Evolutionary conservation across 441 rosid genomes (phyloP).

Genomic region (Metrosideros polymorpha): DNA sequence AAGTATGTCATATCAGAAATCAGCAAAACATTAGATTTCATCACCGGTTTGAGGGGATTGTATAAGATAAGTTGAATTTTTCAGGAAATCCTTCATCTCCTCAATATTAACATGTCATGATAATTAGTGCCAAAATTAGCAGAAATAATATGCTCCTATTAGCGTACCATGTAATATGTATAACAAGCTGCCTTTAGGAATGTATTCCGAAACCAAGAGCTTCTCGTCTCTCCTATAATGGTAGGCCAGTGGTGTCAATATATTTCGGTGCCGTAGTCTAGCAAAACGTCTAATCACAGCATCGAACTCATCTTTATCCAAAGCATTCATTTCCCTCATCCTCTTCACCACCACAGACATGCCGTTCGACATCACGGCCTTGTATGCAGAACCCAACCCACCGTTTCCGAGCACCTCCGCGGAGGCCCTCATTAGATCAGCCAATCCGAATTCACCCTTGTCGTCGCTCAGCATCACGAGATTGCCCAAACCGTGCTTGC

Average conservation of each 20-base stretch:
- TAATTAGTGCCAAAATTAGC: no score
- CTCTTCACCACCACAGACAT: conserved; percentile 13
- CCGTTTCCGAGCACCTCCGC: conserved; percentile 15
- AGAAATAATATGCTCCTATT: no score
- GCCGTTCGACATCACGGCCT: conserved; percentile 10
- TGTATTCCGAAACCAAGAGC: conserved; percentile 7
- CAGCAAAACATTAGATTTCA: not conserved
- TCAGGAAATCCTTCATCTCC: not conserved
- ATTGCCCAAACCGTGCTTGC: not conserved
- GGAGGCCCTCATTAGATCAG: conserved; percentile 11
- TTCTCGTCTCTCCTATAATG: conserved; percentile 15
- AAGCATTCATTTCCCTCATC: conserved; percentile 5
- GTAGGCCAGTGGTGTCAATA: conserved; percentile 9
- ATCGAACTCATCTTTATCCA: not conserved
- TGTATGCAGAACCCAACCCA: conserved; percentile 6
- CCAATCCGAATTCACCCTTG: conserved; percentile 4
- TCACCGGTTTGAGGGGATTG: not conserved
- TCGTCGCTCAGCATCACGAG: not conserved
- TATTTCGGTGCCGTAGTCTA: conserved; percentile 2
- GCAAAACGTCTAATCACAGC: conserved; percentile 1
- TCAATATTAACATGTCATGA: not conserved
- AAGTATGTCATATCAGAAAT: not conserved
- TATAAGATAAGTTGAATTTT: not conserved
- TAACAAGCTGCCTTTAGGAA: conserved; percentile 7
- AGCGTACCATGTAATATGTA: conserved; percentile 6